These are phyloP conservation scores for Candida sithepensis DNA, from an alignment of 805 yeast species.

Conservation along the genomic window DNA sequence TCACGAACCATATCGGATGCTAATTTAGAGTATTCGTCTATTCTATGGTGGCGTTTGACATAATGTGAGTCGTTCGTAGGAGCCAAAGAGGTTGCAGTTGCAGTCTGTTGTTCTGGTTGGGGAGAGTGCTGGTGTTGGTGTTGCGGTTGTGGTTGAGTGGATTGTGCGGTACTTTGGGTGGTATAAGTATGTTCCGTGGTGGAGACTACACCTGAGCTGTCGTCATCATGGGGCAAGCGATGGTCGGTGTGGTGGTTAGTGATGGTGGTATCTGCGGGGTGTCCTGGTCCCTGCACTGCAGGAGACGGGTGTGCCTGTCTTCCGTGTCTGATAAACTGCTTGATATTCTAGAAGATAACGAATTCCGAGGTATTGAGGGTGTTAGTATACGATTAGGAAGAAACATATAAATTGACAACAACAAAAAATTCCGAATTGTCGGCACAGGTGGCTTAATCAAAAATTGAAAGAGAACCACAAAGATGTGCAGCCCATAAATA, in stretches of 20 bases:
- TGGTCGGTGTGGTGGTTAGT: background rate
- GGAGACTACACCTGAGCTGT: background rate
- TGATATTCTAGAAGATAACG: constrained; percentile 31
- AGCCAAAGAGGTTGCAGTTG: constrained; percentile 3
- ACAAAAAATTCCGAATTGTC: too few species aligned
- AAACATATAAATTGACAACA: too few species aligned
- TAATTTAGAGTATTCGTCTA: constrained; percentile 27
- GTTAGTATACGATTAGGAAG: too few species aligned
- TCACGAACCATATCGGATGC: constrained; percentile 32
- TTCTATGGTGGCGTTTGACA: constrained; percentile 18
- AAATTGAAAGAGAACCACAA: too few species aligned
- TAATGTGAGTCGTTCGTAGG: background rate
- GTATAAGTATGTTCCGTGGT: background rate
- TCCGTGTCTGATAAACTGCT: constrained; percentile 42
- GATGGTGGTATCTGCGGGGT: background rate
- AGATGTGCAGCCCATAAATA: too few species aligned
- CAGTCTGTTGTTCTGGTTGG: background rate
- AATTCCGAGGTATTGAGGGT: too few species aligned
- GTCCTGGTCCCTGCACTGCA: constrained; percentile 19
- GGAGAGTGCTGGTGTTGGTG: constrained; percentile 2
- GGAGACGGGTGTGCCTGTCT: constrained; percentile 20
- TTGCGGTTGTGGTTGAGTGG: background rate
- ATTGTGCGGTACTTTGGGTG: background rate
- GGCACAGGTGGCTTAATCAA: too few species aligned
- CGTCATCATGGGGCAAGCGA: background rate